These are phyloP conservation scores for Lindgomyces ingoldianus DNA, from an alignment of 495 filamentous ascomycete species.

Conservation along the genomic window DNA sequence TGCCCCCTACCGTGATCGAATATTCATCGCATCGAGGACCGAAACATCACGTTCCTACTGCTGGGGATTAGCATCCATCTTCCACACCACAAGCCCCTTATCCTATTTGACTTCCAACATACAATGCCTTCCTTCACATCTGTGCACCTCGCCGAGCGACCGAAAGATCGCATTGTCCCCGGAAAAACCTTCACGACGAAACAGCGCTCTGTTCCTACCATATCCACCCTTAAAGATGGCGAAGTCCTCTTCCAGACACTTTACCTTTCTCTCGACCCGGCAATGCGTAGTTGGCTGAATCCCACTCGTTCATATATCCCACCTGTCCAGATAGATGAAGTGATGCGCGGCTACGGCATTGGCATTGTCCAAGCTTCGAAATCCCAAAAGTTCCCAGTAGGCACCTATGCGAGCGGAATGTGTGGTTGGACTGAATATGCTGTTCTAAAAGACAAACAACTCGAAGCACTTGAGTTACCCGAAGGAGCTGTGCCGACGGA, in stretches of 20 bases:
- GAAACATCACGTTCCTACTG: too few relatives aligned
- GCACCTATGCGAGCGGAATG: constrained; percentile 54
- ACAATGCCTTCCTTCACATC: constrained; percentile 46
- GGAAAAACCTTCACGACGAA: constrained; percentile 54
- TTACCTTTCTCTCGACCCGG: constrained; percentile 77
- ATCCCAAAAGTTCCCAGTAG: constrained; percentile 50
- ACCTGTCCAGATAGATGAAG: constrained; percentile 64
- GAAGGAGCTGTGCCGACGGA: constrained; percentile 56
- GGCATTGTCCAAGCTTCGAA: constrained; percentile 53
- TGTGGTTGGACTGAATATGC: constrained; percentile 67
- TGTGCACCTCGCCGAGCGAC: constrained; percentile 55
- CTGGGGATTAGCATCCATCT: too few relatives aligned
- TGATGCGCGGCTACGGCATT: constrained; percentile 66
- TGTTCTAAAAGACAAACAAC: constrained; percentile 51
- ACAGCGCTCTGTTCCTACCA: constrained; percentile 46
- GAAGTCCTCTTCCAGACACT: constrained; percentile 66
- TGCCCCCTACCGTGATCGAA: too few relatives aligned
- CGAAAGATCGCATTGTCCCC: constrained; percentile 47
- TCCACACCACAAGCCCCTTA: background rate
- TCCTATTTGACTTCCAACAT: background rate
- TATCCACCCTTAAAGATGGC: constrained; percentile 57
- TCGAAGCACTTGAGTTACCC: constrained; percentile 52
- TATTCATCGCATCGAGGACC: too few relatives aligned
- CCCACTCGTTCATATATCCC: constrained; percentile 66
- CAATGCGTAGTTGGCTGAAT: constrained; percentile 77